These are phyloP conservation scores for Hibiscus syriacus DNA, from an alignment of 345 rosid species.

Conservation along the genomic window DNA sequence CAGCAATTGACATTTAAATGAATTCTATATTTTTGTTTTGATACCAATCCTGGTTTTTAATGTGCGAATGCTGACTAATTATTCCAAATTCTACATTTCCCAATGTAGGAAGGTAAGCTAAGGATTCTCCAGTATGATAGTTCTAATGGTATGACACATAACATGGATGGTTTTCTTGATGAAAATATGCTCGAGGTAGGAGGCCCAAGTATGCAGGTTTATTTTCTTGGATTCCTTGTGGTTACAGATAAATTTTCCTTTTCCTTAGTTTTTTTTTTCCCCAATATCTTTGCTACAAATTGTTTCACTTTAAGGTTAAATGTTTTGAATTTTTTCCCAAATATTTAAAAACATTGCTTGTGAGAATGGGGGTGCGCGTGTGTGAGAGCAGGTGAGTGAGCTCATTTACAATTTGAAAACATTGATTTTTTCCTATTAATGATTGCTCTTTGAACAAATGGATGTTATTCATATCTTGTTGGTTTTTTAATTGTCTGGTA, in stretches of 20 bases:
- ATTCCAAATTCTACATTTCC: slow-evolving; percentile 1
- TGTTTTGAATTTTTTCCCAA: too few relatives aligned
- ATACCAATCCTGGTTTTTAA: neutral
- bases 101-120: slow-evolving; percentile 74
- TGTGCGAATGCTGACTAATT: neutral
- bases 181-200: slow-evolving; percentile 39
- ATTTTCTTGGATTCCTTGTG: neutral
- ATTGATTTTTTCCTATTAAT: too few relatives aligned
- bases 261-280: too few relatives aligned
- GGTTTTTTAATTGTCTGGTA: too few relatives aligned
- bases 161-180: slow-evolving; percentile 23
- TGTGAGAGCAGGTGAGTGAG: too few relatives aligned
- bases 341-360: too few relatives aligned
- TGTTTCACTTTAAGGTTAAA: too few relatives aligned
- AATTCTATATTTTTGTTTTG: neutral
- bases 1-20: neutral
- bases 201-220: neutral
- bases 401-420: too few relatives aligned
- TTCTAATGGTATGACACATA: slow-evolving; percentile 25
- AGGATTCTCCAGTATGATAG: slow-evolving; percentile 59
- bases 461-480: too few relatives aligned
- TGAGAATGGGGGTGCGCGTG: too few relatives aligned
- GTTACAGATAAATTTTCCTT: neutral
- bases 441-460: too few relatives aligned
- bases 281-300: too few relatives aligned